phyloP scores from a whole-genome alignment of 2,329 filamentous ascomycete species.

The Trichophyton schoenleinii region DNA sequence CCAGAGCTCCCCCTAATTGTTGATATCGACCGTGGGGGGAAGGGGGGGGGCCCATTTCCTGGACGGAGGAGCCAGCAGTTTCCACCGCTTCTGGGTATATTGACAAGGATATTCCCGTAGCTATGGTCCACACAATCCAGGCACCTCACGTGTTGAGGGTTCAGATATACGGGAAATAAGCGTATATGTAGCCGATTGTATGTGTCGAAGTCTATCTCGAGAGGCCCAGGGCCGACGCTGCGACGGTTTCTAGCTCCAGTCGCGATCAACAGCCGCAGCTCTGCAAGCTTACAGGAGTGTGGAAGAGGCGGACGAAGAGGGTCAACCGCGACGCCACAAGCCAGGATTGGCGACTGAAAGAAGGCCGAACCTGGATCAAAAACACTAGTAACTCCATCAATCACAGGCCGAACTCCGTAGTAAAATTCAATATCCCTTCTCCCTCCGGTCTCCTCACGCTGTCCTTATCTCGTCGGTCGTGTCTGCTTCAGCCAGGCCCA shows the following conservation, averaged over 20 bases:
- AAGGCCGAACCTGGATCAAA: neutral
- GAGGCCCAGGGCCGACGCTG: neutral
- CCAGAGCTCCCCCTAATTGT: no score
- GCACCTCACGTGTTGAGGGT: neutral
- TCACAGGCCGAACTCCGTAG: neutral
- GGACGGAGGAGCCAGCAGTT: neutral
- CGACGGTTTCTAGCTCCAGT: conserved; percentile 1
- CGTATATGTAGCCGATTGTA: neutral
- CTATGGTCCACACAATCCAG: neutral
- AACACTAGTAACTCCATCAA: neutral
- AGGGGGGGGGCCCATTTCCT: neutral
- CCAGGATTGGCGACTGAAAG: neutral
- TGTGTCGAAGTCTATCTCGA: neutral
- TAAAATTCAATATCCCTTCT: neutral
- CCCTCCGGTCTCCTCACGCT: no score
- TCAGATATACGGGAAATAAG: neutral
- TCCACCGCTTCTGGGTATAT: neutral
- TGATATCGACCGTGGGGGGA: neutral
- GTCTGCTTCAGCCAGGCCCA: neutral
- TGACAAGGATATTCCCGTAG: neutral
- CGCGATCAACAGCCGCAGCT: conserved; percentile 4
- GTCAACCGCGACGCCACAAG: neutral
- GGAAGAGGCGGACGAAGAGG: neutral
- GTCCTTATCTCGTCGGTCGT: no score
- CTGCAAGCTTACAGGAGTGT: neutral